A percentile compares a stretch with the other conserved stretches of the same genome.
phyloP scores from a whole-genome alignment of 257 asterid species.

The Verbascum thapsus region DNA sequence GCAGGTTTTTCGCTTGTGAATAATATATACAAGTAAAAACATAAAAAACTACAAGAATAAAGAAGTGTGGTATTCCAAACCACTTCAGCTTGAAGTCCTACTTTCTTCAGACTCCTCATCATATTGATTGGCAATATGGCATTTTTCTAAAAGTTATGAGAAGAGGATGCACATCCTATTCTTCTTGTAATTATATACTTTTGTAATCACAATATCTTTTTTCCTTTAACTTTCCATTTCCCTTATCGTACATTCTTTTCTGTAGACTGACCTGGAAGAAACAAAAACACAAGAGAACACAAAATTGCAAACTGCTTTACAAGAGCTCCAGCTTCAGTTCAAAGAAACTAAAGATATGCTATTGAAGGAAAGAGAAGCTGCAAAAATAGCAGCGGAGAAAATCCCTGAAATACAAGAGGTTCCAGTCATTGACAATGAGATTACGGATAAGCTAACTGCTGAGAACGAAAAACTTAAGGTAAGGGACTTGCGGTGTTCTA shows the following conservation, averaged over 20 bases:
- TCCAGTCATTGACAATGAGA: slow-evolving; percentile 83
- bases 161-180: background rate
- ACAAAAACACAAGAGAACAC: slow-evolving; percentile 89
- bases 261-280: slow-evolving; percentile 88
- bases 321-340: slow-evolving; percentile 76
- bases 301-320: slow-evolving; percentile 77
- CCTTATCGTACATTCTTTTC: slow-evolving; percentile 24
- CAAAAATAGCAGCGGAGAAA: slow-evolving; percentile 60
- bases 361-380: slow-evolving; percentile 66
- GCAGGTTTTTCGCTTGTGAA: too few relatives aligned
- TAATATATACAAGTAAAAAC: too few relatives aligned
- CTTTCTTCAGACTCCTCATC: too few relatives aligned
- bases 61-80: too few relatives aligned
- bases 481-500: slow-evolving; percentile 23
- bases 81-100: too few relatives aligned
- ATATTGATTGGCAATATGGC: too few relatives aligned
- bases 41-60: too few relatives aligned
- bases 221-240: slow-evolving; percentile 22
- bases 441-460: slow-evolving; percentile 69
- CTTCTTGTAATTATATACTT: background rate
- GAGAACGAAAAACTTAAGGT: slow-evolving; percentile 92
- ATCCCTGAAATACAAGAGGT: slow-evolving; percentile 77
- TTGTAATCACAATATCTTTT: background rate
- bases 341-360: slow-evolving; percentile 75
- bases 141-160: too few relatives aligned